These are phyloP conservation scores for Bruguiera gymnorhiza DNA, from an alignment of 345 rosid genomes.

Conservation along the genomic window DNA sequence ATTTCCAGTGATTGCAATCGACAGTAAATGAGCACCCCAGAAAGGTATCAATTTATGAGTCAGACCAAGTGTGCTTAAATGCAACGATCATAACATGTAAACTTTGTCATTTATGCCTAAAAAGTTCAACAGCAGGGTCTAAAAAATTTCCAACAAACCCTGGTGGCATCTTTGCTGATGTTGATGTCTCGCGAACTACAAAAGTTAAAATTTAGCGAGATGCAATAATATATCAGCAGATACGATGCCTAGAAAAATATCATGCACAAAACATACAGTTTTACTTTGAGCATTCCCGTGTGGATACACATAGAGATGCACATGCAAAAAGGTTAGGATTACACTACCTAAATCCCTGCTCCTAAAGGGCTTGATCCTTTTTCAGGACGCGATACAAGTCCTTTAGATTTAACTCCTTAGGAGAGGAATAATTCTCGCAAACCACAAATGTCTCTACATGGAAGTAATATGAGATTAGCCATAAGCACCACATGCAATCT, in stretches of 20 bases:
- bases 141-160: neutral
- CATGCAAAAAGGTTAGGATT: neutral
- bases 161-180: neutral
- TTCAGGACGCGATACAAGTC: conserved; percentile 76
- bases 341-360: conserved; percentile 70
- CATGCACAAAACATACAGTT: neutral
- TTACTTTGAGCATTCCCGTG: neutral
- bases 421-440: conserved; percentile 89
- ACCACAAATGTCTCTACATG: conserved; percentile 87
- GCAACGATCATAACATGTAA: neutral
- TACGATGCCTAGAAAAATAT: neutral
- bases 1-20: neutral
- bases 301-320: neutral
- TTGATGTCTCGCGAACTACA: neutral
- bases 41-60: neutral
- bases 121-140: neutral
- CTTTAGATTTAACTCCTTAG: conserved; percentile 73
- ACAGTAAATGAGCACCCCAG: neutral
- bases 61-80: neutral
- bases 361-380: conserved; percentile 84
- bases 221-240: neutral
- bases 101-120: neutral
- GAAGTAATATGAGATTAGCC: conserved; percentile 11
- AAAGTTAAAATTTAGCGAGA: neutral
- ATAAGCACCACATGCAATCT: neutral